Percentiles rank a stretch among this genome's conserved stretches.
Evolutionary conservation across 768 basidiomycete genomes (phyloP).

Genomic region (Amanita inopinata): DNA sequence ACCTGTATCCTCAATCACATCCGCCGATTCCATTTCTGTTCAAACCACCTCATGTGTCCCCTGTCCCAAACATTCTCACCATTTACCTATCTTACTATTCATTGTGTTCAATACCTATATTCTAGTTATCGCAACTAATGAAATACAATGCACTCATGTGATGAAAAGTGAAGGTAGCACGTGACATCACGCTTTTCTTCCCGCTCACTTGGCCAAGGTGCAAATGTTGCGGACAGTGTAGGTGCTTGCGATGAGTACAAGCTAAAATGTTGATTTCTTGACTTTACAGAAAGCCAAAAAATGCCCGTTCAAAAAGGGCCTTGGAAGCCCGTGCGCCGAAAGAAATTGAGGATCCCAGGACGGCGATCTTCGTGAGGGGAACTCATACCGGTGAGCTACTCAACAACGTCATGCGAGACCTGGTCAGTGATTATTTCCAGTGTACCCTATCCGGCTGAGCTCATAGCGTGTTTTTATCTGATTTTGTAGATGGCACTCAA

Average conservation of each 20-base stretch:
- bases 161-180: neutral
- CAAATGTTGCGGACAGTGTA: slow-evolving; percentile 20
- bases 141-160: neutral
- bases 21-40: neutral
- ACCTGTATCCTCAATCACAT: neutral
- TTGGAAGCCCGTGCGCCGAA: slow-evolving; percentile 82
- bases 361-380: slow-evolving; percentile 84
- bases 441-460: neutral
- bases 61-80: neutral
- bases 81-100: neutral
- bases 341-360: slow-evolving; percentile 81
- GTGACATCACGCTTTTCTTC: slow-evolving; percentile 1
- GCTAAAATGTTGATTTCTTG: neutral
- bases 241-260: neutral
- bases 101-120: neutral
- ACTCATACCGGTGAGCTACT: slow-evolving; percentile 78
- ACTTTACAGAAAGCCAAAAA: slow-evolving; percentile 71
- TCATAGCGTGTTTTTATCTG: neutral
- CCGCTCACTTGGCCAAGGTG: neutral
- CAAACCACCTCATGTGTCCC: neutral
- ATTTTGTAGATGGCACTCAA: slow-evolving; percentile 81
- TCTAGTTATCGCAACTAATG: neutral
- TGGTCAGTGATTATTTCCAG: slow-evolving; percentile 43
- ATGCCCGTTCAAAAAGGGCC: slow-evolving; percentile 89
- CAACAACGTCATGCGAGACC: slow-evolving; percentile 75